Evolutionary conservation across 164 flowering plant species (phyloP), one percentile per base, ranked within the genome.

Genomic region (Aristolochia californica): DNA sequence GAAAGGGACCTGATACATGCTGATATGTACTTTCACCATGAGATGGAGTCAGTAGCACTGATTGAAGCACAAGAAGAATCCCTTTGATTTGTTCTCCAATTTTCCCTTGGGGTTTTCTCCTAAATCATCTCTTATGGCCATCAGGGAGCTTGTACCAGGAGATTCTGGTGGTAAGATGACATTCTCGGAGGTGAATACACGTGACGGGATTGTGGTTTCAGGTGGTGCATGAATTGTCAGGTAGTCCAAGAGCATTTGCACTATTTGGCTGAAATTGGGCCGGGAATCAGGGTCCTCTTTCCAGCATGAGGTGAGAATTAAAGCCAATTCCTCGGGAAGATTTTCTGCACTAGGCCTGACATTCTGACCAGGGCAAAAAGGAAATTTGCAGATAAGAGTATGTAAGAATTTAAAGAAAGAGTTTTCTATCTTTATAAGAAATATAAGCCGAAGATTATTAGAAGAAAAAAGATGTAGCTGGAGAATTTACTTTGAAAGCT

Each of bases 291-390:
- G 89, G 62, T 88, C 95, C 69, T 91, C 98, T 56, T 70, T 73
- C 98, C 98, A 91, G 56, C 98, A 91, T 23, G 95, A 85, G 38
- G 97, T 85, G 50, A 91, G 68, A n/a, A 87, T 80, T 58, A 57
- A 21, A 4, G 94, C 93, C 66, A 91, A 62, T 21, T 88, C 97
- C 60, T 74, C 86, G 0, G 98, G 95, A 15, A 91, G 83, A 60
- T 85, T 68, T 7, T 88, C 97, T 0, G 88, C 88, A 60, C 87
- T 89, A 4, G 98, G 98, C 67, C 98, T 82, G 57, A 74, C 72
- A 72, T 84, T 88, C 98, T 91, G 84, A 50, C 53, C 26, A 49
- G 0, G 53, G 70, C 28, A 66, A 38, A 15, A 12, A 60, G 48
- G 62, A 27, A 17, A 0, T 34, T 34, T 34, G 40, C 40, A 34